Evolutionary conservation across 2,329 filamentous ascomycete species (phyloP), one percentile per base, ranked within the genome.

Genomic region (Chaetothyriales sp.): DNA sequence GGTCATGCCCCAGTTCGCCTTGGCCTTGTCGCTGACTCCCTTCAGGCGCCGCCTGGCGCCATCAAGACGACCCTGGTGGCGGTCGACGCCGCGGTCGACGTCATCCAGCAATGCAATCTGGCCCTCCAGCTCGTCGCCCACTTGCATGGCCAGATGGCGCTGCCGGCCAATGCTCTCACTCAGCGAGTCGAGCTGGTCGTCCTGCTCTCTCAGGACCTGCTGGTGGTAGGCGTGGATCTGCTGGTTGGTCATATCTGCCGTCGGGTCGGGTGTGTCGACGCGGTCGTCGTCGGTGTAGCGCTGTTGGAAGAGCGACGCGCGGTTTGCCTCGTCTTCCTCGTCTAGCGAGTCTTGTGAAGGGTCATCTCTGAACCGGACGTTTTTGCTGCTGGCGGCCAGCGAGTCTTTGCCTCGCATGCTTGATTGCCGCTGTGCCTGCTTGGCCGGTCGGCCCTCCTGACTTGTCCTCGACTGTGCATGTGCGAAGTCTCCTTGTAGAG

Each of bases 81-180:
- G 74, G 66, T 95, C 89, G 6, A 89, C 85, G 18, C 83, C 77
- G 45, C 78, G 77, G 64, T 97, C 92, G 45, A 94, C 81, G 62
- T 95, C 90, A 66, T 95, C 90, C 28, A 98, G 74, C 74, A 98
- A 75, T 60, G 84, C 77, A 40, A 94, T 85, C 63, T 98, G 92
- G 60, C 82, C 84, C 62, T 97, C 92, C 37, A 98, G 76, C 74
- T 98, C 92, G 66, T 95, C 86, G 28, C 92, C 90, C 63, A 98
- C 97, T 71, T 92, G 87, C 72, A 95, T 94, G 65, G 85, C 89
- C 56, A 98, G 75, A 71, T 97, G 87, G 48, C 94, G 77, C 72
- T 97, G 92, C 43, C 92, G 80, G 3, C 86, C 79, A 60, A 98
- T 95, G 53, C 81, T 87, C 62, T 82, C 80, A n/a, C 89, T 87